Conservation (phyloP, 345 rosid genomes). For the Sonneratia caseolaris region DNA sequence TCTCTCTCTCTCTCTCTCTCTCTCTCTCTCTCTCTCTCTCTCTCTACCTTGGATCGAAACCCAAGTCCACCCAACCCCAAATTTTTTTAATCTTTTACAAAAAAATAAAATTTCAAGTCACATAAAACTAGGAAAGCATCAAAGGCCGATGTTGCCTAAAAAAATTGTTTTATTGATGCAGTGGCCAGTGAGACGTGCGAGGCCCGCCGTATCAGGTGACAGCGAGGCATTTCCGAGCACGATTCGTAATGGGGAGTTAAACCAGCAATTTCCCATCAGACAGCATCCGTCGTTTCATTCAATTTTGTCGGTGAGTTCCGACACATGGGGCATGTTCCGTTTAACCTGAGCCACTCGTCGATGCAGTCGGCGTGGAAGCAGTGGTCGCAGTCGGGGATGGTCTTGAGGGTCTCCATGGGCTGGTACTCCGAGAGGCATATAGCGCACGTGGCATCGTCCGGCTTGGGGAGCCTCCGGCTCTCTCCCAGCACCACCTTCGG, state of each 20-base stretch:
- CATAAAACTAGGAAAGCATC: not conserved
- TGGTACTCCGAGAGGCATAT: slow-evolving; percentile 35
- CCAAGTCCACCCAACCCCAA: too few relatives aligned
- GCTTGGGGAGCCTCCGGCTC: slow-evolving; percentile 37
- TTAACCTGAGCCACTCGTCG: slow-evolving; percentile 13
- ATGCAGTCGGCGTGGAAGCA: slow-evolving; percentile 18
- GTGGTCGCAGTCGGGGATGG: slow-evolving; percentile 28
- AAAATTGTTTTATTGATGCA: not conserved
- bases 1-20: too few relatives aligned
- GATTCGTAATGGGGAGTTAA: too few relatives aligned
- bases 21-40: too few relatives aligned
- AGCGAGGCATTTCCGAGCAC: too few relatives aligned
- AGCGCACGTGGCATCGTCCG: slow-evolving; percentile 28
- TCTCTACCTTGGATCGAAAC: too few relatives aligned
- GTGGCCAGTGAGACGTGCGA: not conserved
- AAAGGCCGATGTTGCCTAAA: not conserved
- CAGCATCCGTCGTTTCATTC: not conserved
- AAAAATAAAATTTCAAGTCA: not conserved
- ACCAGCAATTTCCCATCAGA: not conserved
- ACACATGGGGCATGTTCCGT: slow-evolving; percentile 16
- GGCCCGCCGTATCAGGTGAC: not conserved
- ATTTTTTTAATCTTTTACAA: too few relatives aligned
- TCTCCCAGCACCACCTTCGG: slow-evolving; percentile 37
- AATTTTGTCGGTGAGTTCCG: slow-evolving; percentile 2
- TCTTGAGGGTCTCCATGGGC: slow-evolving; percentile 28